Evolutionary conservation across 73 alveolate genomes (phyloP), one percentile per base, ranked within the genome.

Genomic region (Symbiodinium pilosum): DNA sequence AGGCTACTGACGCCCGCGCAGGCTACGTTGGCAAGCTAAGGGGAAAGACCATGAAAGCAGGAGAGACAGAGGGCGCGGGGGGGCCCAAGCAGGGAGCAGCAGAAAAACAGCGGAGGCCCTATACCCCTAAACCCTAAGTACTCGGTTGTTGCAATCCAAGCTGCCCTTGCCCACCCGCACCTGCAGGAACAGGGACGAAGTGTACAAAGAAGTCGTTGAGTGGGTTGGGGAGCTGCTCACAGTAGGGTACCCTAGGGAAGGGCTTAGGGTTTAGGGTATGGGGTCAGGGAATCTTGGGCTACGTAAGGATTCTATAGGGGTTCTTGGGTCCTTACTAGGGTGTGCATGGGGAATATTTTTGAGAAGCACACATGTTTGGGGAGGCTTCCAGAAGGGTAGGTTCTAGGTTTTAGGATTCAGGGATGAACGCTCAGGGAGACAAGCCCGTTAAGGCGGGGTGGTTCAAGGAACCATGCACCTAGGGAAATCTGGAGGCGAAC

Each of bases 161-260:
- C 34, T 24, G 73, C 73, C 95, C 86, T 88, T 88, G 95, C 95
- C 95, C 86, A 88, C 95, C 64, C 95, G 95, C 30, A 88, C 95
- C 95, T 88, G 87, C 51, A 21, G 24, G 73, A 30, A 4, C 0
- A 54, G 71, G n/a, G n/a, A 30, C 71, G 26, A 54, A 54, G 71
- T 24, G 26, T n/a, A n/a, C n/a, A n/a, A n/a, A n/a, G n/a, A n/a
- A n/a, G n/a, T n/a, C n/a, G 71, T 12, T 8, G 64, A 47, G 64
- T 47, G 26, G 71, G 30, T 24, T 54, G 71, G 71, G 16, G 64
- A 16, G 64, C 64, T 47, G 32, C 73, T 16, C 26, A 26, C 73
- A 24, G 73, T 54, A 54, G 26, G 73, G 73, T 26, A 6, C 73
- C 34, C 26, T 5, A n/a, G 26, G 20, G 64, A 16, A 16, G 64